Conservation (phyloP, 345 rosid species). For the Eucalyptus cloeziana region DNA sequence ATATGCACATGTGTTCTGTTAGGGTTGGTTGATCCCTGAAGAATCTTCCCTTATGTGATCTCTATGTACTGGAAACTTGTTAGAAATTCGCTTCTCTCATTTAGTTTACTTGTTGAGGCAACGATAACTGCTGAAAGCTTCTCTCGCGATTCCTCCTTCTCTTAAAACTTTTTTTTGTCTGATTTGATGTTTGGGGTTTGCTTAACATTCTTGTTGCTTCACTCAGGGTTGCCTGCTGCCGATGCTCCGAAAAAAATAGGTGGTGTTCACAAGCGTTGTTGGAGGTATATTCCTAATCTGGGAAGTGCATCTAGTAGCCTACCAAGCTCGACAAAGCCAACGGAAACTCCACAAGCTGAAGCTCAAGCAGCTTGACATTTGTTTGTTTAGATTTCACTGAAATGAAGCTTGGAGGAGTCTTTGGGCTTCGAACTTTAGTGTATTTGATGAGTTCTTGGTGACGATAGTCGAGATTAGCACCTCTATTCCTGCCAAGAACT, state of each 20-base stretch:
- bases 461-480: neutral
- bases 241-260: conserved; percentile 86
- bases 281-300: conserved; percentile 68
- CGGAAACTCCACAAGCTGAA: conserved; percentile 25
- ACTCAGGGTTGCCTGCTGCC: conserved; percentile 51
- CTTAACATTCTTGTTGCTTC: neutral
- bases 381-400: neutral
- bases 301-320: conserved; percentile 12
- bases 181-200: neutral
- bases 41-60: neutral
- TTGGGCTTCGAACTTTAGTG: neutral
- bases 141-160: neutral
- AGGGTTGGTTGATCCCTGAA: neutral
- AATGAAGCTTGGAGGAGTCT: neutral
- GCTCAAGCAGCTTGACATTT: conserved; percentile 41
- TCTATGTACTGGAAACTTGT: neutral
- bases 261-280: conserved; percentile 87
- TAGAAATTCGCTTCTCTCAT: neutral
- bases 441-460: neutral
- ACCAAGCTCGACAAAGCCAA: conserved; percentile 5
- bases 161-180: neutral
- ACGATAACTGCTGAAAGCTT: neutral
- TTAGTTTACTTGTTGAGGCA: neutral
- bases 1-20: neutral
- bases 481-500: neutral